Evolutionary conservation across 225 moss, liverwort and hornwort genomes (phyloP).

Genomic region (Pseudisothecium myosuroides): DNA sequence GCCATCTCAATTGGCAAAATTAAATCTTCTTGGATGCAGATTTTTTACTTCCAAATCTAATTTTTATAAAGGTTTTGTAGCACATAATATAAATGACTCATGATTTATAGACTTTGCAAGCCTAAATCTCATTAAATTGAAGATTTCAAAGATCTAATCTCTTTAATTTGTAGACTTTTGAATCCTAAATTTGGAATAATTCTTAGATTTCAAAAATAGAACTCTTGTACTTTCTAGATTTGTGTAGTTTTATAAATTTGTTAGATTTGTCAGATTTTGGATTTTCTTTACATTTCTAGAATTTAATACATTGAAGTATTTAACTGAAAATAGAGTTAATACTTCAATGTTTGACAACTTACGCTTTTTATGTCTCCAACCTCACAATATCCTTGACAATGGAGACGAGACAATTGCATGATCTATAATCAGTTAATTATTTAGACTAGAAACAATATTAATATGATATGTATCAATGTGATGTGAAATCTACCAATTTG

Average conservation of each 20-base stretch:
- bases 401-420: rapidly evolving
- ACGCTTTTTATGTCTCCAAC: background rate
- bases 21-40: background rate
- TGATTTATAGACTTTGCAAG: background rate
- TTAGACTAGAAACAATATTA: too few species aligned
- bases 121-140: background rate
- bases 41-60: background rate
- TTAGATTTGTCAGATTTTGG: background rate
- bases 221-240: background rate
- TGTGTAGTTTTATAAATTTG: background rate
- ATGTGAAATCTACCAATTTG: too few species aligned
- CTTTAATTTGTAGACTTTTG: too few species aligned
- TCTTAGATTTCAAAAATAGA: background rate
- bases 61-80: background rate
- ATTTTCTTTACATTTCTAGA: too few species aligned
- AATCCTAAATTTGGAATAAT: background rate
- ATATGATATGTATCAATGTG: too few species aligned
- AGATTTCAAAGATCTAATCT: background rate
- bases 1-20: background rate
- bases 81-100: background rate
- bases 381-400: background rate
- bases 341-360: background rate
- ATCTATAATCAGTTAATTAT: too few species aligned
- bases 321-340: too few species aligned
- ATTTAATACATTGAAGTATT: too few species aligned